These are phyloP conservation scores for Chlamydomonas sp. DNA, from an alignment of 139 green algal genomes.

Conservation along the genomic window DNA sequence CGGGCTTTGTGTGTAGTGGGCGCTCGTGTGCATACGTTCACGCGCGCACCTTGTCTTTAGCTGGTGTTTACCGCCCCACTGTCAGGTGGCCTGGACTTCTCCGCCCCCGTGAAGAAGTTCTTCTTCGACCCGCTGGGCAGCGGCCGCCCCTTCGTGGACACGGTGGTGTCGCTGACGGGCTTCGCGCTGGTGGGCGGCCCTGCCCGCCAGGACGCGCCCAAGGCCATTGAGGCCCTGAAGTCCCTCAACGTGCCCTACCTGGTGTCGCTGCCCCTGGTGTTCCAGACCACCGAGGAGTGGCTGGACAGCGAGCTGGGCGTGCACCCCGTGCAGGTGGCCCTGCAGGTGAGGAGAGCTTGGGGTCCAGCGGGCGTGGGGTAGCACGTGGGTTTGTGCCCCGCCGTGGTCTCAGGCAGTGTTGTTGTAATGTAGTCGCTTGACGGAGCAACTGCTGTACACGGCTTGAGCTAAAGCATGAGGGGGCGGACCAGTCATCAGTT, in stretches of 20 bases:
- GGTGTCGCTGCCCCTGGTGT: constrained; percentile 96
- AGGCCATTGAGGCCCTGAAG: constrained; percentile 95
- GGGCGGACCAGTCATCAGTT: too few relatives aligned
- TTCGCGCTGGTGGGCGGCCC: constrained; percentile 97
- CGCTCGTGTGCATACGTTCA: too few relatives aligned
- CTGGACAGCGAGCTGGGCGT: constrained; percentile 94
- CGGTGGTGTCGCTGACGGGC: constrained; percentile 93
- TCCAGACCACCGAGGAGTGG: constrained; percentile 99
- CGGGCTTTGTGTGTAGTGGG: too few relatives aligned
- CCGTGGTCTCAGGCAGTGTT: not conserved
- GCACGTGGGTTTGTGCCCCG: not conserved
- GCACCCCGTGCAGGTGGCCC: constrained; percentile 97
- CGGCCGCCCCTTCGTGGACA: constrained; percentile 86
- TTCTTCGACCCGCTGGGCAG: constrained; percentile 96
- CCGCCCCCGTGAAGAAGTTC: constrained; percentile 95
- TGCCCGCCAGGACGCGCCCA: constrained; percentile 90
- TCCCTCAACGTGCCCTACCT: constrained; percentile 98
- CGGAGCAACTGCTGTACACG: too few relatives aligned
- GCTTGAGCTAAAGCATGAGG: too few relatives aligned
- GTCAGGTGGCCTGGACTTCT: constrained; percentile 95
- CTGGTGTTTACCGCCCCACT: too few relatives aligned
- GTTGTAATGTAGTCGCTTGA: not conserved
- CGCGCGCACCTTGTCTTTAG: too few relatives aligned
- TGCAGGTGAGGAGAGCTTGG: constrained; percentile 76
- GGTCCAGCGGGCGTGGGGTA: not conserved